Conservation (phyloP, 192 early-diverging fungal genomes). For the Lobulomyces angularis region DNA sequence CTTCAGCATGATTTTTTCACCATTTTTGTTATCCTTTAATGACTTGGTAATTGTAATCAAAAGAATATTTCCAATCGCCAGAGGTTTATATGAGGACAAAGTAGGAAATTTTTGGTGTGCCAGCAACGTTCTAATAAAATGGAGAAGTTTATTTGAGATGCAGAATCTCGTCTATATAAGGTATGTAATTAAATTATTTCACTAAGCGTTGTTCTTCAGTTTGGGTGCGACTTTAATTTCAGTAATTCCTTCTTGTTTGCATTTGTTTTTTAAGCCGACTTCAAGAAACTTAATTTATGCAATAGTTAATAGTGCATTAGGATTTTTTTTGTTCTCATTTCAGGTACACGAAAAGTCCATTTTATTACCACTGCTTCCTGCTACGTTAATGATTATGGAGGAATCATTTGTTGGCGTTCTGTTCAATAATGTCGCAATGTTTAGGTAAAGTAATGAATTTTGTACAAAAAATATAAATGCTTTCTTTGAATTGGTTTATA, state of each 20-base stretch:
- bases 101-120: conserved; percentile 98
- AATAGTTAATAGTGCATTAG: conserved; percentile 62
- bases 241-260: conserved; percentile 57
- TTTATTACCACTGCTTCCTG: conserved; percentile 67
- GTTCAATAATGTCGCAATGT: conserved; percentile 73
- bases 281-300: conserved; percentile 48
- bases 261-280: conserved; percentile 49
- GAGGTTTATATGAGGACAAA: conserved; percentile 97
- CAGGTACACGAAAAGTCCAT: conserved; percentile 98
- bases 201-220: conserved; percentile 23
- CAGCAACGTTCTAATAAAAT: conserved; percentile 68
- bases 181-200: conserved; percentile 18
- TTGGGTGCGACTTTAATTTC: conserved; percentile 51
- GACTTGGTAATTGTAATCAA: conserved; percentile 63
- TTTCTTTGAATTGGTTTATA: conserved; percentile 13
- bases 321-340: conserved; percentile 94
- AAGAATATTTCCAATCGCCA: conserved; percentile 81
- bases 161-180: conserved; percentile 53
- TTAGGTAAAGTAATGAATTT: conserved; percentile 34
- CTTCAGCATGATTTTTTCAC: conserved; percentile 50
- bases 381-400: conserved; percentile 58
- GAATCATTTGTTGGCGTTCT: conserved; percentile 46
- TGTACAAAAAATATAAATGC: background rate
- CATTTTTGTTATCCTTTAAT: conserved; percentile 49
- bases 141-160: conserved; percentile 53